These are phyloP conservation scores for Lachancea dasiensis DNA, from an alignment of 805 yeast species.

Conservation along the genomic window DNA sequence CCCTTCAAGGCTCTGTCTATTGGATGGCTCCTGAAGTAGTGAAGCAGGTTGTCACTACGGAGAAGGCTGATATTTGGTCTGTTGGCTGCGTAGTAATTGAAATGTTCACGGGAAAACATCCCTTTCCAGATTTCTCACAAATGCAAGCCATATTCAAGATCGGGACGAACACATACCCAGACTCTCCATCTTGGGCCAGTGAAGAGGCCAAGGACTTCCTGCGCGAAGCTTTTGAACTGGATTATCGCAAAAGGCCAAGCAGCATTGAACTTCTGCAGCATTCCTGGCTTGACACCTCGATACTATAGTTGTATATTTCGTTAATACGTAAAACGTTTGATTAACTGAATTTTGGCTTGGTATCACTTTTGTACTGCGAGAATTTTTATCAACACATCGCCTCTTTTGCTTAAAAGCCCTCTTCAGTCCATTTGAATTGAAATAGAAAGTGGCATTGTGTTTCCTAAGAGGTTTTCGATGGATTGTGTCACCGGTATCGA, in stretches of 20 bases:
- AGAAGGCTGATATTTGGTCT: conserved; percentile 95
- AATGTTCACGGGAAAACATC: conserved; percentile 94
- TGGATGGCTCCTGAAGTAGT: conserved; percentile 99
- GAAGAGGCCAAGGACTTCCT: conserved; percentile 64
- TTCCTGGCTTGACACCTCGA: conserved; percentile 28
- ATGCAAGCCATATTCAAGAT: conserved; percentile 96
- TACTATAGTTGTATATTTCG: conserved; percentile 7
- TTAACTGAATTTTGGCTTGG: no score
- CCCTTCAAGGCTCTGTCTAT: conserved; percentile 89
- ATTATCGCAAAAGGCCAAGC: conserved; percentile 64
- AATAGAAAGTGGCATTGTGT: no score
- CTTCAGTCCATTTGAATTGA: no score
- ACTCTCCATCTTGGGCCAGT: conserved; percentile 68
- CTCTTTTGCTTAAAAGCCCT: no score
- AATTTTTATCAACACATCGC: no score
- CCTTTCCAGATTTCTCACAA: conserved; percentile 89
- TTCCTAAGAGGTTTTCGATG: no score
- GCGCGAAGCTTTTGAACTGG: conserved; percentile 61
- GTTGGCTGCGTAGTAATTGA: conserved; percentile 91
- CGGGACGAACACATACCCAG: conserved; percentile 81
- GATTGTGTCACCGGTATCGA: no score
- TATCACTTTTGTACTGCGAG: no score
- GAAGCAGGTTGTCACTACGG: conserved; percentile 83
- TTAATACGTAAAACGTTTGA: not conserved
- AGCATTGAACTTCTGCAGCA: conserved; percentile 66